Percentiles rank a stretch among this genome's conserved stretches.
Conservation (phyloP, 495 filamentous ascomycete genomes). For the Penicillium nucicola region DNA sequence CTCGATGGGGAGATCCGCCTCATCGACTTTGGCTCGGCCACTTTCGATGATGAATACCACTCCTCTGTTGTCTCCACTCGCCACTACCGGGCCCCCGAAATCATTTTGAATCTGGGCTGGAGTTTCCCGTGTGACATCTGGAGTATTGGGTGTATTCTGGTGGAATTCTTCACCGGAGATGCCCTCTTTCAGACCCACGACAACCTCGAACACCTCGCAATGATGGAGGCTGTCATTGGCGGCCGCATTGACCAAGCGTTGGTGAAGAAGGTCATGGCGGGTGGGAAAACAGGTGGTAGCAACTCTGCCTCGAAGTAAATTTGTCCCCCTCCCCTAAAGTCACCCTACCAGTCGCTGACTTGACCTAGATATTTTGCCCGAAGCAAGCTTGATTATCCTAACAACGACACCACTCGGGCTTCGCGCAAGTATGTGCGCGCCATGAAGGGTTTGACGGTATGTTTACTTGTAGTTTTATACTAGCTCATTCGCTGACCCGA, state of each 20-base stretch:
- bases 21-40: slow-evolving; percentile 97
- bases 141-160: slow-evolving; percentile 98
- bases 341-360: background rate
- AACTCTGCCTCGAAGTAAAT: slow-evolving; percentile 82
- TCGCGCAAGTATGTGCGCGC: slow-evolving; percentile 90
- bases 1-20: slow-evolving; percentile 94
- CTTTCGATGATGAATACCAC: slow-evolving; percentile 98
- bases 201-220: slow-evolving; percentile 96
- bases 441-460: slow-evolving; percentile 85
- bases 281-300: slow-evolving; percentile 58
- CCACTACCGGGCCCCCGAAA: slow-evolving; percentile 95
- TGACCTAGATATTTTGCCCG: slow-evolving; percentile 76
- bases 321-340: background rate
- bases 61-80: slow-evolving; percentile 94
- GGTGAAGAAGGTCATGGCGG: slow-evolving; percentile 67
- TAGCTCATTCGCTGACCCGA: slow-evolving; percentile 9
- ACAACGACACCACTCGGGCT: slow-evolving; percentile 78
- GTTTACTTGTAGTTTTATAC: slow-evolving; percentile 22
- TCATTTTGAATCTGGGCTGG: slow-evolving; percentile 96
- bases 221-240: slow-evolving; percentile 94
- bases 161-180: slow-evolving; percentile 99
- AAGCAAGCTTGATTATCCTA: slow-evolving; percentile 82
- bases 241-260: slow-evolving; percentile 69
- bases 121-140: slow-evolving; percentile 97
- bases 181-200: slow-evolving; percentile 98